Base-by-base conservation (phyloP, 148 eudicot genomes). In the Camellia japonica region DNA sequence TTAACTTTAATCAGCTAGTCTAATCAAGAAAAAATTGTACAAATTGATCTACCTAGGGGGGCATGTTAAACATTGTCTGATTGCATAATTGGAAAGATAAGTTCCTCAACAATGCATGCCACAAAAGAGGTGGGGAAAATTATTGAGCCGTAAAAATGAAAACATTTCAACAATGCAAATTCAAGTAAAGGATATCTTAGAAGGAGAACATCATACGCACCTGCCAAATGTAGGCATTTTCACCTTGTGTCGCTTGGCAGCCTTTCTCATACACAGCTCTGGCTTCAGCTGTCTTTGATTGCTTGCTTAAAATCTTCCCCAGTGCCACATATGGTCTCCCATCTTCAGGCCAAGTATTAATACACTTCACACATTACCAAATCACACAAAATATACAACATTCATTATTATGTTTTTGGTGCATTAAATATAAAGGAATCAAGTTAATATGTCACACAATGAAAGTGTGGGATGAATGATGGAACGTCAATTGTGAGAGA, bases 181-280 rank as follows among this genome's bases (percentile, higher is more conserved):
- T 75, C 55, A 12, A 15, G 20, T 60, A 60, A 75, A 41, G 54
- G 15, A 30, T 61, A 18, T 54, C 13, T 16, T 54, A 19, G 18
- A 59, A 60, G 30, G n/a, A 23, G 41, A 67, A 73, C 20, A 77
- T 64, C 65, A 42, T 41, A 19, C 83, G 49, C 54, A 93, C 98
- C 99, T 96, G 99, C 99, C 99, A 96, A 59, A 96, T 92, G 86
- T 68, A 96, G 58, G 99, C 81, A 78, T 96, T 96, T 88, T 96
- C 99, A 14, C 98, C 99, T 86, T 96, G 92, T 30, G 98, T 96
- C 71, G 97, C 94, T 76, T 96, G 99, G 84, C 97, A 92, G 30
- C 99, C 98, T 86, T 91, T 93, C 84, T 93, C 98, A 78, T 96
- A 96, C 7, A 93, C 91, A 13, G 86, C 87, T 77, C 97, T 91